Evolutionary conservation across 352 stramenopile species (phyloP).

Genomic region (Phytopythium sindhum): DNA sequence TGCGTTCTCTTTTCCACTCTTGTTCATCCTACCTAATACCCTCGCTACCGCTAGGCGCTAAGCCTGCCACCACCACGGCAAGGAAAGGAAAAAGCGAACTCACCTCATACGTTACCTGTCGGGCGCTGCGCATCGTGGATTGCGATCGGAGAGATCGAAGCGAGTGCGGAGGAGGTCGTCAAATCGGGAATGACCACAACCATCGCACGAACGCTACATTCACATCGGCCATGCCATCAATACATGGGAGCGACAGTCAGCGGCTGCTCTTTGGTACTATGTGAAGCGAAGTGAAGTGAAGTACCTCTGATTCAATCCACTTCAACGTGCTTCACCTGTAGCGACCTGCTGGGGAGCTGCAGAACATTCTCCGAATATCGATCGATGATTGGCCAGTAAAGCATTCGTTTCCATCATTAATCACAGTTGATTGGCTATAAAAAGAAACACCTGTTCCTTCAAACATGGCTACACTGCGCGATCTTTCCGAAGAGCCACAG

Average conservation of each 20-base stretch:
- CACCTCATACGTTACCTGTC: slow-evolving; percentile 4
- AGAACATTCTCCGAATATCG: background rate
- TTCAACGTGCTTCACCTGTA: background rate
- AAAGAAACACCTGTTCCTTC: background rate
- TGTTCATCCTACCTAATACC: background rate
- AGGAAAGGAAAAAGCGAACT: background rate
- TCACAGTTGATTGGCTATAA: background rate
- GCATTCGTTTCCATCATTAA: background rate
- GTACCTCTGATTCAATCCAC: background rate
- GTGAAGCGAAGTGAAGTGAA: too few relatives aligned
- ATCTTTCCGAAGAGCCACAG: background rate
- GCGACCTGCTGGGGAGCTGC: too few relatives aligned
- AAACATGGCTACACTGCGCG: background rate
- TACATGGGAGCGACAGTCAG: too few relatives aligned
- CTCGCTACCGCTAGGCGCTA: background rate
- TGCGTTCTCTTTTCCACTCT: background rate
- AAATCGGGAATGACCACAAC: background rate
- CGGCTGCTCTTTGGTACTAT: too few relatives aligned
- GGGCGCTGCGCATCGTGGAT: background rate
- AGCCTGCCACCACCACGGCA: background rate
- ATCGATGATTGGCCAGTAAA: background rate
- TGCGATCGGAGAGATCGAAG: background rate
- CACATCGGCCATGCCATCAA: too few relatives aligned
- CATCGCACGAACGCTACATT: too few relatives aligned
- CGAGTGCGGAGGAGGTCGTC: background rate